A percentile compares a stretch with the other conserved stretches of the same genome.
phyloP scores from a whole-genome alignment of 2,329 filamentous ascomycete species.

The Penicillium hordei region DNA sequence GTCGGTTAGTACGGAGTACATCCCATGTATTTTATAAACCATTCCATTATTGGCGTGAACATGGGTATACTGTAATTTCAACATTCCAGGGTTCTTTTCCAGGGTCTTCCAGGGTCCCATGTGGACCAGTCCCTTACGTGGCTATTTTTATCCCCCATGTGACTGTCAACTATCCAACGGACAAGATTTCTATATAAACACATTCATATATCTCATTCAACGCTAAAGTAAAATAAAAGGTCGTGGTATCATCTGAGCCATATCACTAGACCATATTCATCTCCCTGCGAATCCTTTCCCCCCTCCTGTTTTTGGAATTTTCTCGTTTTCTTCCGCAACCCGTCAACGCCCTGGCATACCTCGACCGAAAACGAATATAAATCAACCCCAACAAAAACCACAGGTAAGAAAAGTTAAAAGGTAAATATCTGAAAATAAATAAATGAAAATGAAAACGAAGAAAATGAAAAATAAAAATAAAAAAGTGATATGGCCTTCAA shows the following conservation, averaged over 20 bases:
- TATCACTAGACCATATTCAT: background rate
- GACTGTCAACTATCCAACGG: background rate
- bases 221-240: background rate
- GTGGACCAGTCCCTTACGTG: background rate
- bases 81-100: background rate
- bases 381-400: background rate
- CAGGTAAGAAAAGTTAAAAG: background rate
- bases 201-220: constrained; percentile 1
- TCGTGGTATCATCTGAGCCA: constrained; percentile 5
- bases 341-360: background rate
- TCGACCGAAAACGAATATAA: background rate
- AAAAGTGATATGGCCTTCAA: constrained; percentile 5
- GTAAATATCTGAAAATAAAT: background rate
- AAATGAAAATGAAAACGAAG: too few relatives aligned
- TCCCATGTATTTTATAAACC: background rate
- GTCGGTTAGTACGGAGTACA: too few relatives aligned
- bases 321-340: background rate
- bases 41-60: background rate
- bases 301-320: background rate
- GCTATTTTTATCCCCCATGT: constrained; percentile 3
- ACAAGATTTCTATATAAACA: background rate
- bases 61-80: background rate
- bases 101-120: background rate
- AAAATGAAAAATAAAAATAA: background rate
- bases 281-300: background rate